Conservation (phyloP, 768 basidiomycete genomes). For the Sporobolomyces pararoseus region DNA sequence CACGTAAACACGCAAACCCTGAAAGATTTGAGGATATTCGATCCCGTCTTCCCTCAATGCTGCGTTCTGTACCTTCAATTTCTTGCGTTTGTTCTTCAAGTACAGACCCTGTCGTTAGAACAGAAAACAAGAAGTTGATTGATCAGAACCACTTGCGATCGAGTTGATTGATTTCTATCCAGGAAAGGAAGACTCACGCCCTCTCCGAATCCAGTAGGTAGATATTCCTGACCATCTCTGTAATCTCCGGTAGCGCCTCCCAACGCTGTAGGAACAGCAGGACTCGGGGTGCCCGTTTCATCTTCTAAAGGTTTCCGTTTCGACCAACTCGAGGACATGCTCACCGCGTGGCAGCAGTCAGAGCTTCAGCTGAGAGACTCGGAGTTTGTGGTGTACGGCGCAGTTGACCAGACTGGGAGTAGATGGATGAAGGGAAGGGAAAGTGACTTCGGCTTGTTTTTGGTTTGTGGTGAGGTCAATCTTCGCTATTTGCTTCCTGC, state of each 20-base stretch:
- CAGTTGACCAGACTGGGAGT: too few relatives aligned
- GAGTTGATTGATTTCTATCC: too few relatives aligned
- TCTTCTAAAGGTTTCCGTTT: background rate
- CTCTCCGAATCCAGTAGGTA: slow-evolving; percentile 27
- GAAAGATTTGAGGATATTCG: slow-evolving; percentile 60
- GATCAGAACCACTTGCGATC: background rate
- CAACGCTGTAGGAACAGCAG: background rate
- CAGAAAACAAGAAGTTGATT: too few relatives aligned
- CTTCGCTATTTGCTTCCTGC: too few relatives aligned
- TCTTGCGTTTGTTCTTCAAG: slow-evolving; percentile 83
- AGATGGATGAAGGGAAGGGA: too few relatives aligned
- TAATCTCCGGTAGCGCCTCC: slow-evolving; percentile 3
- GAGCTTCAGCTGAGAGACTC: too few relatives aligned
- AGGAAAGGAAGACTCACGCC: slow-evolving; percentile 4
- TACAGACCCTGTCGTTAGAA: slow-evolving; percentile 52
- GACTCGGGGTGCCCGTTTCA: background rate
- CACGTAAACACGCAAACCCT: slow-evolving; percentile 76
- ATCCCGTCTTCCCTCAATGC: slow-evolving; percentile 45
- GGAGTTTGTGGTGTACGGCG: too few relatives aligned
- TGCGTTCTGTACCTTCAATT: slow-evolving; percentile 75
- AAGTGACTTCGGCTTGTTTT: too few relatives aligned
- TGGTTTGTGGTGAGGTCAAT: too few relatives aligned
- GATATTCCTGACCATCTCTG: slow-evolving; percentile 10
- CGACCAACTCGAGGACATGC: background rate
- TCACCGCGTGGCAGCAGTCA: too few relatives aligned